phyloP scores from a whole-genome alignment of 192 early-diverging fungal genomes.

The Helicostylum pulchrum region DNA sequence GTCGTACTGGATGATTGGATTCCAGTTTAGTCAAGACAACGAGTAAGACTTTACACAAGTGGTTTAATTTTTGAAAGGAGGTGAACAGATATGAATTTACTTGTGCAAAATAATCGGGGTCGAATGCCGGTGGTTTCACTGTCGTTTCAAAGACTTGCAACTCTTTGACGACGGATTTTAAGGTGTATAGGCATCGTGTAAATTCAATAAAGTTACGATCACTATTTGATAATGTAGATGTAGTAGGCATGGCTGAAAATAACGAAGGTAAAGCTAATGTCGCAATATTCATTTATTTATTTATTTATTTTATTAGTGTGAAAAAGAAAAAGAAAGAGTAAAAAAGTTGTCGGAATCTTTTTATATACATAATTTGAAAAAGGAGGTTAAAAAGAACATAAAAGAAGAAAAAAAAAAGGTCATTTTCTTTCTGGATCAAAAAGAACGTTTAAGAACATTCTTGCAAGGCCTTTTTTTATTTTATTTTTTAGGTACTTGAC shows the following conservation, averaged over 20 bases:
- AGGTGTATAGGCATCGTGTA: slow-evolving; percentile 25
- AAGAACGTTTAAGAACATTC: no score
- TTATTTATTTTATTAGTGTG: neutral
- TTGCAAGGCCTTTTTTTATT: neutral
- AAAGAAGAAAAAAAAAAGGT: neutral
- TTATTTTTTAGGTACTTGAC: neutral
- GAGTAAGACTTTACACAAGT: slow-evolving; percentile 21
- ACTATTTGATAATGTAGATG: slow-evolving; percentile 7
- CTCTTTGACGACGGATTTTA: slow-evolving; percentile 20
- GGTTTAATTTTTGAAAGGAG: slow-evolving; percentile 15
- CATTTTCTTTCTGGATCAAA: no score
- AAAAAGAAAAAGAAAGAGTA: neutral
- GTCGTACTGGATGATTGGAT: slow-evolving; percentile 6
- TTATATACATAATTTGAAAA: neutral
- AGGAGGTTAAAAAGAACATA: neutral
- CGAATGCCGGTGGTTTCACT: slow-evolving; percentile 5
- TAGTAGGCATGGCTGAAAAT: neutral
- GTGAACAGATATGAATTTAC: slow-evolving; percentile 11
- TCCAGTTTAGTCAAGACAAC: slow-evolving; percentile 23
- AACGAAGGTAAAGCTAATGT: neutral
- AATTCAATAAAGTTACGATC: slow-evolving; percentile 25
- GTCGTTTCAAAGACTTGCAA: slow-evolving; percentile 11
- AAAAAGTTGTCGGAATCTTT: neutral
- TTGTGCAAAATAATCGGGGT: neutral
- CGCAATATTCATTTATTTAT: slow-evolving; percentile 4